phyloP scores from a whole-genome alignment of 2,329 filamentous ascomycete species.

The Aschersonia sp. region DNA sequence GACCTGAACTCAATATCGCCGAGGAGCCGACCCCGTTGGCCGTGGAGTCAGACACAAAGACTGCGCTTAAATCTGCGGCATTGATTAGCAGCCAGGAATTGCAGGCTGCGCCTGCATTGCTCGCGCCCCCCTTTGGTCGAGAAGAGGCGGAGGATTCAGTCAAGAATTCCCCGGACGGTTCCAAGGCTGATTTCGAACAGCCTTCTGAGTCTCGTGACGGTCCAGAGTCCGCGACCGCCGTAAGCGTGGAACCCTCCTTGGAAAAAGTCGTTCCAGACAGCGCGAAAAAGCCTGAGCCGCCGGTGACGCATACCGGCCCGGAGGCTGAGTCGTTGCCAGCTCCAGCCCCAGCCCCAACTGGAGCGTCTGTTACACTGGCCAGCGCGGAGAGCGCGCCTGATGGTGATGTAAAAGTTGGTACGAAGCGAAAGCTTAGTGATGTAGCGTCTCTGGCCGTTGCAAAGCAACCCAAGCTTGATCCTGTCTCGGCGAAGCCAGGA shows the following conservation, averaged over 20 bases:
- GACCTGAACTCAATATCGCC: conserved; percentile 18
- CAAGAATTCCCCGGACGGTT: too few relatives aligned
- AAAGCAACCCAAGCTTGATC: conserved; percentile 26
- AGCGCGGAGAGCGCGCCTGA: conserved; percentile 2
- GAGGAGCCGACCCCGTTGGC: conserved; percentile 9
- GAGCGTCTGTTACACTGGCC: background rate
- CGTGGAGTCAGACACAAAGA: conserved; percentile 8
- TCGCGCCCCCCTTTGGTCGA: too few relatives aligned
- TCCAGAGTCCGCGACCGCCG: background rate
- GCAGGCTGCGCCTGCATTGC: too few relatives aligned
- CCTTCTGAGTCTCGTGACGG: too few relatives aligned
- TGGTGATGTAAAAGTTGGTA: background rate
- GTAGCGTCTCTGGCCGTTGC: conserved; percentile 4
- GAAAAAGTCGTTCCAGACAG: background rate
- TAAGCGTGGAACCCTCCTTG: background rate
- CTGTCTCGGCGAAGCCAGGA: too few relatives aligned
- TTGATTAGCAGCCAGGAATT: conserved; percentile 7
- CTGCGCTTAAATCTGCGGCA: conserved; percentile 11
- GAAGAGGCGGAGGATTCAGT: too few relatives aligned
- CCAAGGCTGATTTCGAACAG: too few relatives aligned
- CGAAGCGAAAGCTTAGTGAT: background rate
- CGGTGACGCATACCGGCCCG: conserved; percentile 4
- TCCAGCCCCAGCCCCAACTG: conserved; percentile 3
- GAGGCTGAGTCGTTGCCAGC: conserved; percentile 2
- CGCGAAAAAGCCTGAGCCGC: background rate